Base-by-base conservation (phyloP, 352 stramenopile genomes). In the Phytophthora pluvialis region DNA sequence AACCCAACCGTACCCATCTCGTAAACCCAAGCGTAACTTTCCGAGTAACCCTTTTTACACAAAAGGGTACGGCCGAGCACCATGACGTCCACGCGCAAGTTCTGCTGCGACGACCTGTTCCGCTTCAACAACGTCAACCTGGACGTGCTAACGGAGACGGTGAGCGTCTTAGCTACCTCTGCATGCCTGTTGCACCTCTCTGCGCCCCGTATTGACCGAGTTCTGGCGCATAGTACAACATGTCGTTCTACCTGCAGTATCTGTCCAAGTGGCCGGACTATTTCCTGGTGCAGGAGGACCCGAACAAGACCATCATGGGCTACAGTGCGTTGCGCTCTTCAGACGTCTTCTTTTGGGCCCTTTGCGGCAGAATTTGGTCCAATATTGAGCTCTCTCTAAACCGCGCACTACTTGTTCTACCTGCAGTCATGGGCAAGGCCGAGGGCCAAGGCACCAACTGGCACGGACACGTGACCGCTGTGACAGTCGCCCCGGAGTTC, bases 111-210 rank as follows among this genome's bases (percentile, higher is more conserved):
- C 47, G 97, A 99, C 78, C 81, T 99, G 53, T 97, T 99, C 62
- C 90, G 90, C 50, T 99, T 99, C 81, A 99, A 99, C 76, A 98
- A 99, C 50, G 92, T 99, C 61, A 99, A 99, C 73, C 83, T 99
- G 43, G 97, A 99, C 73, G 84, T 98, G 53, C 81, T 99, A 16
- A 99, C 95, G 33, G 94, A 95, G 82, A 99, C 95, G 83, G 82
- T 93, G 52, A 21, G 77, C 25, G 65, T 12, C 25, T 32, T 39
- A 3, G 18, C 35, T 42, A 16, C 44, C 16, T 21, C 55, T n/a
- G 25, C 29, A 55, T 33, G n/a, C 18, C 7, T n/a, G 9, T 33
- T 52, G 3, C 16, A 32, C 13, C 13, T 26, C 12, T 35, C 0
- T 26, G 29, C 12, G 18, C 15, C 8, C 31, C 31, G 25, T 49